Base-by-base conservation (phyloP, 2,329 filamentous ascomycete genomes). In the Tolypocladium paradoxum region DNA sequence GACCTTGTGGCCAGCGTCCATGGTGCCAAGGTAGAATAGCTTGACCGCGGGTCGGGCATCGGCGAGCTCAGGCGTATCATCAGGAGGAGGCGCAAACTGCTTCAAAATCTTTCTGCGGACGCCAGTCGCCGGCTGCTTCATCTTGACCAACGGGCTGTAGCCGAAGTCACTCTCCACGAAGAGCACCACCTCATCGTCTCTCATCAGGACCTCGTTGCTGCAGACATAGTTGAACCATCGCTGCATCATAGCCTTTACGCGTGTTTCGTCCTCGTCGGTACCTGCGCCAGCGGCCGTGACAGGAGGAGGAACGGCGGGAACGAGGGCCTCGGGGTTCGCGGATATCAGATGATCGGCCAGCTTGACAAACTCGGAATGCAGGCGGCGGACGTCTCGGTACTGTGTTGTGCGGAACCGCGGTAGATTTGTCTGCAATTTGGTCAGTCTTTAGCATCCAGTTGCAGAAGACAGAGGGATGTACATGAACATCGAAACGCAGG, bases 121-220 rank as follows among this genome's bases (percentile, higher is more conserved):
- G 45, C 93, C 93, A 1, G 93, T 99, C 9, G 93, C 93, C 24
- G 93, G 93, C 70, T 99, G 93, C 76, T 95, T 96, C 78, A 90
- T 90, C 69, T 92, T 86, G 48, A 96, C 85, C 64, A 97, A 87
- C 1, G 93, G 93, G 64, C 90, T 96, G 70, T 99, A 99, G 40
- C 93, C 93, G 68, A 96, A 97, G 68, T 99, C 93, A 66, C 90
- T 96, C 72, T 99, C 93, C n/a, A 99, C 90, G 63, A 99, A 99
- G 55, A 97, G 84, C 6, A 96, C 83, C 83, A 97, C 92, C 72
- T 99, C 93, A 57, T 97, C 92, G 66, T 99, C 93, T 57, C 87
- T 83, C 76, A 96, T 95, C 8, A 99, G 80, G 1, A 95, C 84
- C 36, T 97, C 91, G 61, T 93, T 97, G 63, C 82, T 82, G 72